A percentile compares a stretch with the other conserved stretches of the same genome.
Evolutionary conservation across 768 basidiomycete species (phyloP).

Genomic region (Mycena metata): DNA sequence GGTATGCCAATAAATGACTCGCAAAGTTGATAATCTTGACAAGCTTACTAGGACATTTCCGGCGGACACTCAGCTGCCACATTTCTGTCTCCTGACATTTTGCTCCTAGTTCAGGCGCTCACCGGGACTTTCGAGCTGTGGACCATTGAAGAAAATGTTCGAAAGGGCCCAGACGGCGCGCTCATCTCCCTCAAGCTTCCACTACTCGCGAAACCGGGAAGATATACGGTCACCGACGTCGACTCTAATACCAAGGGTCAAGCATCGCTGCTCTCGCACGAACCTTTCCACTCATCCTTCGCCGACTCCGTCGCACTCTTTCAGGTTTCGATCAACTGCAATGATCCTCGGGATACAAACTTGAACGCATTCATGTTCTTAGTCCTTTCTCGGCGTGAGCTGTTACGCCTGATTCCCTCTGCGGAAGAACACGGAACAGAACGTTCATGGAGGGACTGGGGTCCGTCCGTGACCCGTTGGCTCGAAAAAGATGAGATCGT

Average conservation of each 20-base stretch:
- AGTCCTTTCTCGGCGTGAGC: neutral
- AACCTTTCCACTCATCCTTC: slow-evolving; percentile 5
- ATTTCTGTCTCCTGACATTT: slow-evolving; percentile 4
- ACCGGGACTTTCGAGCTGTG: slow-evolving; percentile 13
- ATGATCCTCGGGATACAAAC: too few relatives aligned
- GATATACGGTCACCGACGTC: neutral
- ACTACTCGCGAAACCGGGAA: neutral
- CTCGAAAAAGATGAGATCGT: too few relatives aligned
- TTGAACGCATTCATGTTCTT: too few relatives aligned
- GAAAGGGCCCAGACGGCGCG: neutral
- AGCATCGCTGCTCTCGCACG: neutral
- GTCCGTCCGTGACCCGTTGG: too few relatives aligned
- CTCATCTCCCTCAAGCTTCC: slow-evolving; percentile 14
- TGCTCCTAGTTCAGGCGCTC: neutral
- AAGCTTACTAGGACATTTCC: neutral
- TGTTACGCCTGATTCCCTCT: too few relatives aligned
- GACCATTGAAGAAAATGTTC: slow-evolving; percentile 1
- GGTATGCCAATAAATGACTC: too few relatives aligned
- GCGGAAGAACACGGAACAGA: too few relatives aligned
- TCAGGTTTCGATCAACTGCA: too few relatives aligned
- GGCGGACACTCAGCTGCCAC: neutral
- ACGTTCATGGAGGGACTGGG: too few relatives aligned
- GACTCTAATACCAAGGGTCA: slow-evolving; percentile 2
- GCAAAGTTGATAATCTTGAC: too few relatives aligned
- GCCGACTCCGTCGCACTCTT: too few relatives aligned